Percentiles rank a stretch among this genome's conserved stretches.
Conservation (phyloP, 83 land plant genomes). For the Larix sibirica region DNA sequence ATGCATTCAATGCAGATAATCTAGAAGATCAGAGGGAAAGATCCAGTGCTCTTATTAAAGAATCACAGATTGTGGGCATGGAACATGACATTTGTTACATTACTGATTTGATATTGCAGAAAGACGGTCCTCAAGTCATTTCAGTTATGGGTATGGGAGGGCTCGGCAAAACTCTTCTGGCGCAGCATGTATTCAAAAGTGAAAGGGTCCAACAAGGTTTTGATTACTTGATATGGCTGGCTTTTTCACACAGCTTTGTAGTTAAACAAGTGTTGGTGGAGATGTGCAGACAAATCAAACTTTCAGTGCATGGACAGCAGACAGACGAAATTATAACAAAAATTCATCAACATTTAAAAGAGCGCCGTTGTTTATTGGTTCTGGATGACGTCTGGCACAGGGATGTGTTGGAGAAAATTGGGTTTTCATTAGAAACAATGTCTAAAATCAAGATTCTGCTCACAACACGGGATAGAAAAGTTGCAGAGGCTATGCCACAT, state of each 20-base stretch:
- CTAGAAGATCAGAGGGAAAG: background rate
- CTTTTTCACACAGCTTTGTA: background rate
- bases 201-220: background rate
- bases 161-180: background rate
- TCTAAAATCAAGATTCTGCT: background rate
- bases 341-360: background rate
- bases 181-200: background rate
- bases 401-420: background rate
- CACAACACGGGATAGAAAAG: background rate
- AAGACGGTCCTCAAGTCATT: background rate
- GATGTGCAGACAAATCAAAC: background rate
- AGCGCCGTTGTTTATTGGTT: background rate
- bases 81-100: background rate
- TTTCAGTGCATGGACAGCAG: background rate
- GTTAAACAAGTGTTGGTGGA: background rate
- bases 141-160: background rate
- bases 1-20: background rate
- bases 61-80: background rate
- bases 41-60: background rate
- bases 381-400: slow-evolving; percentile 8
- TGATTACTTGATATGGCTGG: background rate
- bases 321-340: background rate
- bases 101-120: background rate
- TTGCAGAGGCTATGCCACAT: background rate
- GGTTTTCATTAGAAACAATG: background rate